These are phyloP conservation scores for Panicum miliaceum DNA, from an alignment of 176 grass and related monocot species.

Conservation along the genomic window DNA sequence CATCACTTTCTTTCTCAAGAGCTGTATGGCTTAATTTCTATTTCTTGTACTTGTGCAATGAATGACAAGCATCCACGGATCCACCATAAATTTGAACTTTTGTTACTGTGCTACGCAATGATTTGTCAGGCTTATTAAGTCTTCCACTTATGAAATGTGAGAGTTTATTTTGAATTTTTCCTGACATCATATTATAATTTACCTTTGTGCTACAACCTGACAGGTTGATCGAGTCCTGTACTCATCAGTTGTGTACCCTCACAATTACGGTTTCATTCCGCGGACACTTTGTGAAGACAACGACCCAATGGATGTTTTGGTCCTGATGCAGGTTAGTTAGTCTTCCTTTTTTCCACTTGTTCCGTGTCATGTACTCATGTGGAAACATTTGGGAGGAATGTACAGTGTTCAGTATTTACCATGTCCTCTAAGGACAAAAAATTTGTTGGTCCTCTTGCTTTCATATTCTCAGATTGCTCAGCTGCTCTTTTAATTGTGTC, in stretches of 20 bases:
- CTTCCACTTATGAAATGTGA: background rate
- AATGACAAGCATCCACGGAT: background rate
- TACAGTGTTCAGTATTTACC: background rate
- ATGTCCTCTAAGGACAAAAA: background rate
- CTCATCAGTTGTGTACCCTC: conserved; percentile 79
- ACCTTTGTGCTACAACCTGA: conserved; percentile 21
- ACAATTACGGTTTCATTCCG: conserved; percentile 80
- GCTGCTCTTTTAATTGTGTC: background rate
- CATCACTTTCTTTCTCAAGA: conserved; percentile 20
- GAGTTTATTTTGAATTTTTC: background rate
- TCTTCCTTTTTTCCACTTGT: background rate
- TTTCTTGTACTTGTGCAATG: background rate
- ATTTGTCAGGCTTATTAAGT: background rate
- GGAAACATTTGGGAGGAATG: background rate
- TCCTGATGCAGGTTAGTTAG: conserved; percentile 68
- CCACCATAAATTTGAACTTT: conserved; percentile 13
- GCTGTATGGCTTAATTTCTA: background rate
- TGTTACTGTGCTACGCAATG: background rate
- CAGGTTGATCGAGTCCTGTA: conserved; percentile 72
- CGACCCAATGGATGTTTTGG: conserved; percentile 80
- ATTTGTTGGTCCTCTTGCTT: background rate
- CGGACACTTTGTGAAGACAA: conserved; percentile 78
- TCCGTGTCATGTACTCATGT: background rate
- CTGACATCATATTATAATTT: conserved; percentile 10
- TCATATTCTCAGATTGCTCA: background rate